A percentile compares a stretch with the other conserved stretches of the same genome.
phyloP scores from a whole-genome alignment of 495 filamentous ascomycete species.

The Umbilicaria muhlenbergii region DNA sequence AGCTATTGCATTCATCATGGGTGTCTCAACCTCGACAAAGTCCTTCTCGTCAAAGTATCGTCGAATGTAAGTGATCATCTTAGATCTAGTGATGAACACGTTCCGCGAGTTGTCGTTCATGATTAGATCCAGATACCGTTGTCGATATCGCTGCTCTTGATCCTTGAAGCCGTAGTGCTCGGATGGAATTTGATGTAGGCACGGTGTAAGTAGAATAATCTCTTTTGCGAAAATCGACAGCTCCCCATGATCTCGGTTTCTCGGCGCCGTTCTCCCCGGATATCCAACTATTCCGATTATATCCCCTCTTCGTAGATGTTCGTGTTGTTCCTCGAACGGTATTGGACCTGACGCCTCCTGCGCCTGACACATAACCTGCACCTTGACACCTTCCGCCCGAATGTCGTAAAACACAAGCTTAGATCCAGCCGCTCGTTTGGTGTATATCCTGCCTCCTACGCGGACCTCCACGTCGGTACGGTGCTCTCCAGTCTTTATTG shows the following conservation, averaged over 20 bases:
- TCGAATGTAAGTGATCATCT: constrained; percentile 74
- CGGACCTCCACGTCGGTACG: constrained; percentile 54
- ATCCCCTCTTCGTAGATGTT: constrained; percentile 78
- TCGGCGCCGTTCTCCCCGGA: constrained; percentile 77
- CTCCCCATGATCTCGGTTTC: constrained; percentile 75
- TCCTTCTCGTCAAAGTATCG: constrained; percentile 70
- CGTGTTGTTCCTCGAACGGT: constrained; percentile 74
- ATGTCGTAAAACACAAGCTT: constrained; percentile 94
- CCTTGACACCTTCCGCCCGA: constrained; percentile 62
- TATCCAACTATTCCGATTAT: constrained; percentile 80
- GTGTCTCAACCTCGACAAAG: constrained; percentile 93
- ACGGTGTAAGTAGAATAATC: constrained; percentile 73
- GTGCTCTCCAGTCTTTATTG: constrained; percentile 74
- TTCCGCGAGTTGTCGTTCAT: constrained; percentile 79
- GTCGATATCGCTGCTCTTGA: constrained; percentile 78
- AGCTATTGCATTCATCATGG: constrained; percentile 92
- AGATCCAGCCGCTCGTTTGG: constrained; percentile 63
- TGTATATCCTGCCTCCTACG: constrained; percentile 76
- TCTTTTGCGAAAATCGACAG: constrained; percentile 86
- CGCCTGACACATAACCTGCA: constrained; percentile 85
- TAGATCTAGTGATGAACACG: constrained; percentile 66
- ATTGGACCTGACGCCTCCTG: constrained; percentile 47
- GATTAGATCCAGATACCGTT: constrained; percentile 88
- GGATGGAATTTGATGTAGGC: constrained; percentile 81
- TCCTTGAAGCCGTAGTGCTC: constrained; percentile 92